Base-by-base conservation (phyloP, 169 alveolate species). In the Haemoproteus tartakovskyi region DNA sequence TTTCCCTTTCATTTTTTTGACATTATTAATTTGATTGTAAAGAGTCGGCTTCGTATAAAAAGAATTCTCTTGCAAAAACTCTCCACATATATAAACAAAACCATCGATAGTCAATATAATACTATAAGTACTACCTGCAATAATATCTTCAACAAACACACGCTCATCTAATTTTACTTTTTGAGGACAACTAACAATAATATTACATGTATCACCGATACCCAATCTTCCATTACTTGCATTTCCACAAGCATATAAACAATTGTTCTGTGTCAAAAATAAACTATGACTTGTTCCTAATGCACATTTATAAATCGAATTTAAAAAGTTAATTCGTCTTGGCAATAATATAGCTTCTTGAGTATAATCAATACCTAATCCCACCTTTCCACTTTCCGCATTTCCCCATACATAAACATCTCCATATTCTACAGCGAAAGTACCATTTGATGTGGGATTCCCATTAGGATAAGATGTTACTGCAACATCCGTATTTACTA, bases 331-430 rank as follows among this genome's bases (percentile, higher is more conserved):
- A 27, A 93, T 81, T 61, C 80, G 74, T 46, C 94, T 50, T 0
- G 97, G 97, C 0, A 87, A 56, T 56, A 89, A 78, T 1, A 93
- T 80, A 8, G 89, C 60, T 0, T 91, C 86, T 1, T 87, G 78
- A 5, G 87, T 60, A 33, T 85, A 54, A 6, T 79, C 87, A 6
- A 63, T 85, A 6, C 97, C 97, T 3, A 93, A 82, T 27, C 96
- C 97, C 18, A 92, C 86, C 60, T 92, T 93, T 6, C 96, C 96
- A 38, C 93, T 79, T 14, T 89, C 91, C 1, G 96, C 95, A 3
- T 88, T 59, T 0, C 97, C 97, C 90, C 95, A 93, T 43, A 91
- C 84, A 92, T 93, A 92, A 12, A 91, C 63, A 6, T 85, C 85
- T 2, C 97, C 97, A 9, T 40, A 74, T 24, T 67, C 79, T 14